Conservation (phyloP, 2,329 filamentous ascomycete species). For the Sarocladium oryzae region DNA sequence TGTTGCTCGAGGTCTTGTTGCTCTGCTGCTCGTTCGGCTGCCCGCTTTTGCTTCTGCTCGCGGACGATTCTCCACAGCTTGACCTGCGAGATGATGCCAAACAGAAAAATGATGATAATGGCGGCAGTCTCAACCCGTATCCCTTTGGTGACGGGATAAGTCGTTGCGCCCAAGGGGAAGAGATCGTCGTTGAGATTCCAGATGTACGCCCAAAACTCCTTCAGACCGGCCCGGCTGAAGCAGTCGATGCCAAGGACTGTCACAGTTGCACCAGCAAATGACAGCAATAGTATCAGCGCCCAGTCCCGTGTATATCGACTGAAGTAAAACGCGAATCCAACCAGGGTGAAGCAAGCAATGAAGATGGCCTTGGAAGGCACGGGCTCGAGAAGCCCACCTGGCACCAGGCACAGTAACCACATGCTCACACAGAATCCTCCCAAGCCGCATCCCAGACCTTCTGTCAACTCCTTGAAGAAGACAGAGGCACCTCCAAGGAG, state of each 20-base stretch:
- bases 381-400: slow-evolving; percentile 65
- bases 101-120: slow-evolving; percentile 65
- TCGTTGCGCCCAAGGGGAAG: slow-evolving; percentile 69
- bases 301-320: slow-evolving; percentile 72
- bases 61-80: slow-evolving; percentile 79
- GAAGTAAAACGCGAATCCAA: slow-evolving; percentile 68
- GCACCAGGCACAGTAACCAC: slow-evolving; percentile 78
- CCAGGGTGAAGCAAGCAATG: slow-evolving; percentile 65
- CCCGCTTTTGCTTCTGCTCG: slow-evolving; percentile 49
- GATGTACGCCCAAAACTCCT: slow-evolving; percentile 93
- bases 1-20: slow-evolving; percentile 51
- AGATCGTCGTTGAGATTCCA: slow-evolving; percentile 76
- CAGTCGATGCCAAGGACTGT: slow-evolving; percentile 83
- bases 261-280: slow-evolving; percentile 76
- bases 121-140: slow-evolving; percentile 80
- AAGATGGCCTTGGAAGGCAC: slow-evolving; percentile 63
- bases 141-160: slow-evolving; percentile 80
- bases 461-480: slow-evolving; percentile 77
- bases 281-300: slow-evolving; percentile 66
- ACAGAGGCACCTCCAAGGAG: slow-evolving; percentile 68
- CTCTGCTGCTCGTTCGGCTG: slow-evolving; percentile 41
- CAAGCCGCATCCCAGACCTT: slow-evolving; percentile 74
- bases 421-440: slow-evolving; percentile 81
- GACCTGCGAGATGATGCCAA: slow-evolving; percentile 77
- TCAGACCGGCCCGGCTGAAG: slow-evolving; percentile 81